These are phyloP conservation scores for Podospora pseudoanserina DNA, from an alignment of 495 filamentous ascomycete genomes.

Conservation along the genomic window DNA sequence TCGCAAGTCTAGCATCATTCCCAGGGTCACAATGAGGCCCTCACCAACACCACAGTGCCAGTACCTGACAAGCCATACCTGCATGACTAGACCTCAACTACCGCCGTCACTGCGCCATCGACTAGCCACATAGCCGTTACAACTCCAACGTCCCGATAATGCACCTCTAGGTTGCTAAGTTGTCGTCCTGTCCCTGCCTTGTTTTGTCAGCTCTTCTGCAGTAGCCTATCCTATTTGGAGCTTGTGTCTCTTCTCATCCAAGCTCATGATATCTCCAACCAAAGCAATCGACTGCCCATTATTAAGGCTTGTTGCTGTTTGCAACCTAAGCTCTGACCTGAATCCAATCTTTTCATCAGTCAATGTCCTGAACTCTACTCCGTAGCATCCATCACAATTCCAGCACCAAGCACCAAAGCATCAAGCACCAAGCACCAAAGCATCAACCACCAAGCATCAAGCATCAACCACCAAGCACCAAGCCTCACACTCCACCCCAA, in stretches of 20 bases:
- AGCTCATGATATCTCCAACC: too few species aligned
- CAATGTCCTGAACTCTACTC: too few species aligned
- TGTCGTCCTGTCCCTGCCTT: too few species aligned
- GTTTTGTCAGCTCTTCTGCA: too few species aligned
- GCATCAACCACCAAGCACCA: neutral
- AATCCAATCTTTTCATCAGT: too few species aligned
- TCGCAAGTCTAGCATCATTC: neutral
- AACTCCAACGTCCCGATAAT: neutral
- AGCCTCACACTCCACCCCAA: neutral
- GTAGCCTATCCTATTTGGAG: too few species aligned
- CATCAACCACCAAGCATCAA: too few species aligned
- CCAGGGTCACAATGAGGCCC: neutral
- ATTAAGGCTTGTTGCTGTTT: too few species aligned
- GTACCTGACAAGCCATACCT: neutral
- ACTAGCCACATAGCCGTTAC: neutral
- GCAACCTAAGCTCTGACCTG: too few species aligned
- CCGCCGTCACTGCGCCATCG: neutral
- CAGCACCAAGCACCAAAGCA: neutral
- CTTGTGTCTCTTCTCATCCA: too few species aligned
- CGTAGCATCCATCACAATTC: neutral
- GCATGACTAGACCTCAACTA: neutral
- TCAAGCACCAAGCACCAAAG: neutral
- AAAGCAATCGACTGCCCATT: too few species aligned
- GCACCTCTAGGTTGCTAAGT: neutral
- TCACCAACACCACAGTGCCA: neutral